phyloP scores from a whole-genome alignment of 108 stramenopile genomes.

The Asterionellopsis glacialis region DNA sequence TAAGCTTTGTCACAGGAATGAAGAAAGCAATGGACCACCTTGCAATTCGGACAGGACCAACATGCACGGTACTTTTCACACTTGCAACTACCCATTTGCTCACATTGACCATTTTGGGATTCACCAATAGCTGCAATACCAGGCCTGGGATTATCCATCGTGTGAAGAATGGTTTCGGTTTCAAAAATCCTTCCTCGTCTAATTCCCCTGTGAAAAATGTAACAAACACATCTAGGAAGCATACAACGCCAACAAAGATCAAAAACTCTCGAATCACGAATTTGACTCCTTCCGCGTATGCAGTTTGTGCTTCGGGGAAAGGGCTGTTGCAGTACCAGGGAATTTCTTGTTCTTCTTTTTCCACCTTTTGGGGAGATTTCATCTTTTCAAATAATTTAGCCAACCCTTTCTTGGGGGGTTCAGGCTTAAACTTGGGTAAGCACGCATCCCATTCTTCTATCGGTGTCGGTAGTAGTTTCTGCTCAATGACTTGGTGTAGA shows the following conservation, averaged over 20 bases:
- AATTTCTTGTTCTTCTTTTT: not conserved
- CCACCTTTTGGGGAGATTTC: not conserved
- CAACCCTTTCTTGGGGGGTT: not conserved
- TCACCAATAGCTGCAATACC: slow-evolving; percentile 62
- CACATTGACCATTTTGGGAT: slow-evolving; percentile 58
- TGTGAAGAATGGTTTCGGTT: slow-evolving; percentile 54
- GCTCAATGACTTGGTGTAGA: slow-evolving; percentile 19
- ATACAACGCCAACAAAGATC: slow-evolving; percentile 44
- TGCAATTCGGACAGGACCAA: slow-evolving; percentile 51
- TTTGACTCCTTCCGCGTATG: slow-evolving; percentile 18
- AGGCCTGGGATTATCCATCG: slow-evolving; percentile 75
- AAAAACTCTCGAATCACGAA: slow-evolving; percentile 39
- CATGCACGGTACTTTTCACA: slow-evolving; percentile 4
- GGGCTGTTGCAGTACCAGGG: slow-evolving; percentile 38
- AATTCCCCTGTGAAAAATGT: slow-evolving; percentile 80
- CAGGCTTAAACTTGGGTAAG: not conserved
- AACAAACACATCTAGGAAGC: slow-evolving; percentile 73
- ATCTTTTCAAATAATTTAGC: not conserved
- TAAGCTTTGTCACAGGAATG: slow-evolving; percentile 30
- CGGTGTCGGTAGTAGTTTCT: slow-evolving; percentile 13
- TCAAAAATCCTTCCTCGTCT: slow-evolving; percentile 41
- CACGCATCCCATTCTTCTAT: slow-evolving; percentile 18
- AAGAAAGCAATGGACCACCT: slow-evolving; percentile 33
- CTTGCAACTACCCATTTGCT: slow-evolving; percentile 12
- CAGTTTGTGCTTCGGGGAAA: slow-evolving; percentile 14